A percentile compares a stretch with the other conserved stretches of the same genome.
phyloP scores from a whole-genome alignment of 2,329 filamentous ascomycete species.

The Trichoderma guizhouense region DNA sequence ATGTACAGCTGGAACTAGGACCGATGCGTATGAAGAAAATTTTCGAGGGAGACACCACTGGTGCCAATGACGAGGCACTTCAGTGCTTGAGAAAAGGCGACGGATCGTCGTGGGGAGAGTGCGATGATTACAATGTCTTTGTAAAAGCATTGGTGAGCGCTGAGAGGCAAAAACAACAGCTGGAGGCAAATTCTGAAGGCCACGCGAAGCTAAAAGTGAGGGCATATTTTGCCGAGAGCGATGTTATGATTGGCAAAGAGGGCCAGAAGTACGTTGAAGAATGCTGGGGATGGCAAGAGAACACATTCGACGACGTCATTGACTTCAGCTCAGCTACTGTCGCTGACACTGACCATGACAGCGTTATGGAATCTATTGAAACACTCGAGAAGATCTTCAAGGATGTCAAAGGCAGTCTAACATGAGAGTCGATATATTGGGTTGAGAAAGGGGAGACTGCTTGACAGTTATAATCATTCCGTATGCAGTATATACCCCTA shows the following conservation, averaged over 20 bases:
- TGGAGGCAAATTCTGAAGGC: background rate
- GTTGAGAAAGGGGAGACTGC: background rate
- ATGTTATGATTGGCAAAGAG: background rate
- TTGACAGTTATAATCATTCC: background rate
- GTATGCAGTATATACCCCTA: background rate
- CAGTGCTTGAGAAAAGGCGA: background rate
- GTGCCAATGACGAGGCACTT: background rate
- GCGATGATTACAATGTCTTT: background rate
- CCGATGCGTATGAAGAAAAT: background rate
- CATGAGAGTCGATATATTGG: background rate
- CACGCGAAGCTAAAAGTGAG: background rate
- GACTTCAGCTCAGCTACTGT: background rate
- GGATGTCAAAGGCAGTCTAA: background rate
- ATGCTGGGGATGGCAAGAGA: background rate
- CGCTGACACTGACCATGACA: background rate
- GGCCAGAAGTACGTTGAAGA: background rate
- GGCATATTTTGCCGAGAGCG: slow-evolving; percentile 2
- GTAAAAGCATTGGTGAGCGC: background rate
- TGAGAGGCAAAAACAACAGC: background rate
- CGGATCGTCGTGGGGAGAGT: background rate
- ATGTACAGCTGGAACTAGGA: background rate
- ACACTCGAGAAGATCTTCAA: background rate
- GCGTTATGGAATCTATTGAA: background rate
- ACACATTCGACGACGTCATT: background rate
- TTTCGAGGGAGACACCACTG: background rate